Conservation (phyloP, 1,139 yeast genomes). For the Hansenula anomala region DNA sequence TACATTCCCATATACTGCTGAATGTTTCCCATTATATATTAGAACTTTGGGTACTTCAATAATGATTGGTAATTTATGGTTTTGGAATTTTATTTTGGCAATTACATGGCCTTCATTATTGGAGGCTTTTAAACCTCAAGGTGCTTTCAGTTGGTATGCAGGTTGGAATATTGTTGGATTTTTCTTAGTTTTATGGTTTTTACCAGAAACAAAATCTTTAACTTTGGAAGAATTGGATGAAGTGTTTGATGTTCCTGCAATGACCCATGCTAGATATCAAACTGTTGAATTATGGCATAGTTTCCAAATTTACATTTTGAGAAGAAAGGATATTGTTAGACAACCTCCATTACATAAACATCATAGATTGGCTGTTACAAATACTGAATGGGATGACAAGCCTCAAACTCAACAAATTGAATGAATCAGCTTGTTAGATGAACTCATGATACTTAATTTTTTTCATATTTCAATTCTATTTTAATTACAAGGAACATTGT, state of each 20-base stretch:
- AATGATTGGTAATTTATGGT: constrained; percentile 85
- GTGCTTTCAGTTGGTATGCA: constrained; percentile 88
- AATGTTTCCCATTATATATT: constrained; percentile 78
- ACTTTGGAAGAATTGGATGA: constrained; percentile 72
- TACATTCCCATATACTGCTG: constrained; percentile 86
- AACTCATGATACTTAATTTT: too few relatives aligned
- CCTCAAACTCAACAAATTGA: constrained; percentile 44
- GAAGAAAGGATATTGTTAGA: constrained; percentile 41
- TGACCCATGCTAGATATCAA: constrained; percentile 54
- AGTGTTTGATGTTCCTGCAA: constrained; percentile 54
- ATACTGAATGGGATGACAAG: constrained; percentile 58
- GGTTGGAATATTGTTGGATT: constrained; percentile 81
- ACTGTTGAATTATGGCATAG: constrained; percentile 38
- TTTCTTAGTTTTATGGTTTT: constrained; percentile 58
- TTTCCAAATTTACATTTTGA: constrained; percentile 34
- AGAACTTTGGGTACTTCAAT: constrained; percentile 84
- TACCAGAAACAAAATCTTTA: constrained; percentile 67
- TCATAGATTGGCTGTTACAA: constrained; percentile 56
- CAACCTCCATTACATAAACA: constrained; percentile 52
- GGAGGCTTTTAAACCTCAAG: constrained; percentile 65
- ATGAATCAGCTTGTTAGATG: not conserved
- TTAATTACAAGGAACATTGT: too few relatives aligned
- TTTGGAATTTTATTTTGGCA: constrained; percentile 75
- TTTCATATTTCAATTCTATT: too few relatives aligned
- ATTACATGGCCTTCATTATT: constrained; percentile 78